Evolutionary conservation across 441 rosid genomes (phyloP), one percentile per base, ranked within the genome.

Genomic region (Bruguiera hainesii): DNA sequence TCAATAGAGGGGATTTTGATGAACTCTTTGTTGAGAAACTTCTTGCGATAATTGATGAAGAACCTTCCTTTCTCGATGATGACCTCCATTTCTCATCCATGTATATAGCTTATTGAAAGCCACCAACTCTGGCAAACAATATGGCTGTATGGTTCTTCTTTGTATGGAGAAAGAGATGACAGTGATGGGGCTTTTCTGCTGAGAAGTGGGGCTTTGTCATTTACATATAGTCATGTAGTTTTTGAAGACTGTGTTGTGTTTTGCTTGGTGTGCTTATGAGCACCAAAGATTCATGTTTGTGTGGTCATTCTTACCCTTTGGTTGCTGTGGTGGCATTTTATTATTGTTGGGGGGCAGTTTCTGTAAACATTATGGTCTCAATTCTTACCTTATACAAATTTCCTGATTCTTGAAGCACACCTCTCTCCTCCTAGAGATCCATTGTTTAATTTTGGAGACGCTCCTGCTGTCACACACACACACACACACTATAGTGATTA

Each of bases 21-120:
- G 90, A 74, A 65, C 83, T 84, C 77, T 80, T 91, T 10, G 94
- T 81, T 50, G 97, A 91, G 74, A 79, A 87, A 73, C 97, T 91
- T 73, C 97, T 87, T 1, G 85, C 77, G 71, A 92, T 80, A 42
- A 71, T 68, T 31, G 88, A 78, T 65, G 79, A 64, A 5, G 84
- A 79, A 67, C 71, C 69, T 52, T 83, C 89, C 76, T 82, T 89
- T 83, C 81, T 90, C 19, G 93, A 81, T 4, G 58, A 55, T 67
- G 75, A 69, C 74, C 87, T 87, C 95, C 96, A 94, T 76, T 89
- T 87, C 83, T 87, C 96, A 69, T 90, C 97, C 96, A 89, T 90
- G 71, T 70, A 71, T 5, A 33, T 31, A 7, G 25, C 16, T 6
- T 1, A 3, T 35, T 20, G 11, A 20, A 28, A 13, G 37, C 19